A percentile compares a stretch with the other conserved stretches of the same genome.
Evolutionary conservation across 305 asterid genomes (phyloP).

Genomic region (Fraxinus floribunda): DNA sequence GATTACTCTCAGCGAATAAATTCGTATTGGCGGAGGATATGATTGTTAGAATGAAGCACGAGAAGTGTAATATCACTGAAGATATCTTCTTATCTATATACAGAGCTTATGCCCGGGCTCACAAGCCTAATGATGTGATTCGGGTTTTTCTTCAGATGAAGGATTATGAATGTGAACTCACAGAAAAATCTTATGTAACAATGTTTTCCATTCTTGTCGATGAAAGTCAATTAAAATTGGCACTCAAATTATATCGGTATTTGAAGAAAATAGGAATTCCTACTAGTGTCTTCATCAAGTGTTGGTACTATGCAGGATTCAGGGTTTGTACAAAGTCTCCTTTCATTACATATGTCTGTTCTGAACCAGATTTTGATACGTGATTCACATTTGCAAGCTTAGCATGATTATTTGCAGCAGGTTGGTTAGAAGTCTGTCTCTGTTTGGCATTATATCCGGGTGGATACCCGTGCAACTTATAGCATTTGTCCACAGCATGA

Average conservation of each 20-base stretch:
- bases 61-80: conserved; percentile 58
- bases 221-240: conserved; percentile 75
- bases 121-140: conserved; percentile 79
- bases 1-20: conserved; percentile 66
- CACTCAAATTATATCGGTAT: conserved; percentile 62
- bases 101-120: conserved; percentile 76
- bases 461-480: no score
- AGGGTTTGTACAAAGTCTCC: no score
- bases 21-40: conserved; percentile 62
- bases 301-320: no score
- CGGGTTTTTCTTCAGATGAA: conserved; percentile 58
- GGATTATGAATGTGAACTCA: conserved; percentile 59
- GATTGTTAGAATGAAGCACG: conserved; percentile 70
- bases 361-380: no score
- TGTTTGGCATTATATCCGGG: no score
- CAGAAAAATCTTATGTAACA: conserved; percentile 59
- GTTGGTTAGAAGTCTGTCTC: no score
- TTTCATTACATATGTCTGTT: no score
- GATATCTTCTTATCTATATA: conserved; percentile 57
- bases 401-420: no score
- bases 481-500: no score
- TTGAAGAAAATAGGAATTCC: conserved; percentile 72
- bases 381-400: no score
- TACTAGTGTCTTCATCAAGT: conserved; percentile 52
- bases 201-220: conserved; percentile 73